phyloP scores from a whole-genome alignment of 1,284 basidiomycete species.

The Apiotrichum veenhuisii region DNA sequence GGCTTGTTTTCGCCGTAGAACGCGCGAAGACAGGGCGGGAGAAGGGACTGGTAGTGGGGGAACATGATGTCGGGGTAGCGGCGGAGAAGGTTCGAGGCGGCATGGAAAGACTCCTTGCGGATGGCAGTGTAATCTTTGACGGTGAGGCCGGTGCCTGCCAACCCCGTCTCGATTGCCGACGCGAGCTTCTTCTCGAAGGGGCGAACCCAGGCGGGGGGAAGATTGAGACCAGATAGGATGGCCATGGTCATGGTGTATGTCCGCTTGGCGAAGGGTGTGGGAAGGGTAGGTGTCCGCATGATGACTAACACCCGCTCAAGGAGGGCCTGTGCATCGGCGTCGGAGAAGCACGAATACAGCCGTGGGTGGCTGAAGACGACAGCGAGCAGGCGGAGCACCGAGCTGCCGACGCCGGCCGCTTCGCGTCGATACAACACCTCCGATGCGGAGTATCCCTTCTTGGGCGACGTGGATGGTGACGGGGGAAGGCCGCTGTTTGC shows the following conservation, averaged over 20 bases:
- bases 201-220: conserved; percentile 30
- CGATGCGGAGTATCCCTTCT: conserved; percentile 45
- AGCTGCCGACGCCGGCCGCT: conserved; percentile 40
- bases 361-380: conserved; percentile 29
- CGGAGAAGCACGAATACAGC: conserved; percentile 35
- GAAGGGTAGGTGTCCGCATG: conserved; percentile 39
- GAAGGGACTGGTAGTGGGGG: conserved; percentile 31
- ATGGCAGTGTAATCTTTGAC: conserved; percentile 15
- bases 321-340: conserved; percentile 40
- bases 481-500: background rate
- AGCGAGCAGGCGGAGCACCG: conserved; percentile 35
- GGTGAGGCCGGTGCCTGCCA: conserved; percentile 22
- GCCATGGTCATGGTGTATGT: conserved; percentile 45
- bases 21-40: conserved; percentile 31
- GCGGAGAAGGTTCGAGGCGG: conserved; percentile 35
- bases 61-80: conserved; percentile 43
- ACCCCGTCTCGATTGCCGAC: conserved; percentile 32
- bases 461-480: conserved; percentile 10
- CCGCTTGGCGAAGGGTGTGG: conserved; percentile 47
- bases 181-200: conserved; percentile 41
- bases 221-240: conserved; percentile 35
- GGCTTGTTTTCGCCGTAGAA: background rate
- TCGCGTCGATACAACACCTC: conserved; percentile 48
- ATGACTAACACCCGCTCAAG: conserved; percentile 43
- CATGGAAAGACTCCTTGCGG: conserved; percentile 39